phyloP scores from a whole-genome alignment of 1,284 basidiomycete genomes.

The Microbotryum silenes-acaulis region DNA sequence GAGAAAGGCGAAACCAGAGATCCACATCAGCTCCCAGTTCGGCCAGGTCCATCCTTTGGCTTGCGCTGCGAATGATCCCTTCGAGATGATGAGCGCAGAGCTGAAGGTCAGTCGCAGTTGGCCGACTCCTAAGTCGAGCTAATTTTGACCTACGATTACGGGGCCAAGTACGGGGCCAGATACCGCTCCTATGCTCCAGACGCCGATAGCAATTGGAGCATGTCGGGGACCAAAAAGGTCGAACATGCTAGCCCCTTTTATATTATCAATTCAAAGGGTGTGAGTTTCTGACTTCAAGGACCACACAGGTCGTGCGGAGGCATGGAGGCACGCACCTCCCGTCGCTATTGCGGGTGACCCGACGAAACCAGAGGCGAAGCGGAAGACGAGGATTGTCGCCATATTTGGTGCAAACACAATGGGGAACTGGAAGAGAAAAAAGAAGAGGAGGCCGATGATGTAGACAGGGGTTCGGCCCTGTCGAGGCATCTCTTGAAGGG shows the following conservation, averaged over 20 bases:
- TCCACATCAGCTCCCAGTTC: conserved; percentile 33
- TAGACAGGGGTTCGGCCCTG: conserved; percentile 34
- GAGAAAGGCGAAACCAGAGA: conserved; percentile 27
- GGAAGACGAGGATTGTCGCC: conserved; percentile 28
- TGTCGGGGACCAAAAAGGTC: conserved; percentile 35
- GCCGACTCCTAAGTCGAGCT: not conserved
- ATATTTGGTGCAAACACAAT: conserved; percentile 31
- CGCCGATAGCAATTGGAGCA: conserved; percentile 35
- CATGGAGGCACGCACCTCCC: conserved; percentile 35
- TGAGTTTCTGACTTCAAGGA: not conserved
- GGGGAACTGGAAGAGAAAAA: conserved; percentile 21
- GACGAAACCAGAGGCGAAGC: conserved; percentile 40
- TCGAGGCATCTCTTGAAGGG: conserved; percentile 25
- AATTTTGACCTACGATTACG: conserved; percentile 1
- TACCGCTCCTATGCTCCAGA: conserved; percentile 31
- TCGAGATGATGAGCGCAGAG: not conserved
- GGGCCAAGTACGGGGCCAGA: conserved; percentile 17
- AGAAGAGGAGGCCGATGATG: conserved; percentile 26
- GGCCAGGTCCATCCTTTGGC: conserved; percentile 39
- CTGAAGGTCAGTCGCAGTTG: not conserved
- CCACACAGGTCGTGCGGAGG: not conserved
- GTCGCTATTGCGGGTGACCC: conserved; percentile 42
- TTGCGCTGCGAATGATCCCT: conserved; percentile 33
- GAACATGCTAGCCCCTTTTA: conserved; percentile 34
- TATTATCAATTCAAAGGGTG: too few species aligned